Evolutionary conservation across 768 basidiomycete species (phyloP).

Genomic region (Tubosaeta brunneosetosa): DNA sequence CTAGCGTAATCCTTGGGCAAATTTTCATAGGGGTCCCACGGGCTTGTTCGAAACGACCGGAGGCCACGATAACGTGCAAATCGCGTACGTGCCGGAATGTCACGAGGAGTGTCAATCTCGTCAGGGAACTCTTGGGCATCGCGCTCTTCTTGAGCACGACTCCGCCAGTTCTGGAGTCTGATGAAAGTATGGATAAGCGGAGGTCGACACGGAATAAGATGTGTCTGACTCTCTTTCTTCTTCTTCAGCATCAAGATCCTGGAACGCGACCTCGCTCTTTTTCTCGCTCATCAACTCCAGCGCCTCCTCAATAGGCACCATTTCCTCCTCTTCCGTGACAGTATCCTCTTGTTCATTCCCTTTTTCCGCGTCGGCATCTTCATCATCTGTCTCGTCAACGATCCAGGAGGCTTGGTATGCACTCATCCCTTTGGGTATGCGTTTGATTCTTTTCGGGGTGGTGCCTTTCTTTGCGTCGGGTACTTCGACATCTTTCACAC

Average conservation of each 20-base stretch:
- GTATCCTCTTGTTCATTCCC: constrained; percentile 36
- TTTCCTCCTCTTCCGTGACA: constrained; percentile 54
- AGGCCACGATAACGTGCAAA: constrained; percentile 93
- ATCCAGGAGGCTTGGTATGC: constrained; percentile 98
- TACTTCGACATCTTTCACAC: constrained; percentile 27
- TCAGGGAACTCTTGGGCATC: constrained; percentile 91
- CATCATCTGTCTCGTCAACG: constrained; percentile 72
- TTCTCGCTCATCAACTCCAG: constrained; percentile 53
- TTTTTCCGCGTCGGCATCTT: constrained; percentile 44
- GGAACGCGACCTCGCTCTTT: constrained; percentile 52
- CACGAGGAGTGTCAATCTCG: constrained; percentile 91
- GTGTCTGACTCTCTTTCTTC: constrained; percentile 76
- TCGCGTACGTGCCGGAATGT: constrained; percentile 70
- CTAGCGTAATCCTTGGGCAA: constrained; percentile 89
- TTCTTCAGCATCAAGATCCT: constrained; percentile 79
- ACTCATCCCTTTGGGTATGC: constrained; percentile 92
- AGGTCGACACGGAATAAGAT: not conserved
- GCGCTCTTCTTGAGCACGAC: constrained; percentile 67
- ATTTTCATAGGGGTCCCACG: constrained; percentile 98
- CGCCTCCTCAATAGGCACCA: constrained; percentile 52
- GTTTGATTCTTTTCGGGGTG: constrained; percentile 74
- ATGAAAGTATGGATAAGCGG: constrained; percentile 1
- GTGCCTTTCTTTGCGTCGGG: constrained; percentile 68
- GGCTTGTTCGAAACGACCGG: constrained; percentile 88
- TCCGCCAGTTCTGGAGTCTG: constrained; percentile 68